Evolutionary conservation across 2,329 filamentous ascomycete genomes (phyloP), one percentile per base, ranked within the genome.

Genomic region (Leptographium procerum): DNA sequence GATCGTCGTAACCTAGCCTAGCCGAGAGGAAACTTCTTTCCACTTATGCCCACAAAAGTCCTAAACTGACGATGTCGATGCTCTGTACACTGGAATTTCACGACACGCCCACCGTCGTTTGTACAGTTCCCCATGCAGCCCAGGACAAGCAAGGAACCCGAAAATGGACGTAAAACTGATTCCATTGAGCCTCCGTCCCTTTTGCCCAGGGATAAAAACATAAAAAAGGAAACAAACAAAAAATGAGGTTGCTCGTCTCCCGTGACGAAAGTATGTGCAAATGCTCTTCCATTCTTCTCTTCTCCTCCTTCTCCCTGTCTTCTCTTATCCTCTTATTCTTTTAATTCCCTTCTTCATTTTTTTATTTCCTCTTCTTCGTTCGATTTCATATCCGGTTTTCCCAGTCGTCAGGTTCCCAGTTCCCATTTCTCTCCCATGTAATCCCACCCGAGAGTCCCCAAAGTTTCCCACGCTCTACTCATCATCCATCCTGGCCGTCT

Each of bases 401-500:
- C 31, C 31, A 10, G 31, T 33, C 10, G 6, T 33, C 31, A 6
- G 10, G 31, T 33, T 5, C 10, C 31, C 31, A 33, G 52, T 34
- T 24, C 22, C 7, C n/a, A 1, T 40, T 16, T 16, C 40, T 22
- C 29, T 9, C 26, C 16, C 7, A 16, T n/a, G n/a, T n/a, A n/a
- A n/a, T n/a, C n/a, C n/a, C n/a, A n/a, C n/a, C n/a, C n/a, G n/a
- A n/a, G n/a, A n/a, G n/a, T n/a, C n/a, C n/a, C n/a, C n/a, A n/a
- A n/a, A n/a, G n/a, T n/a, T n/a, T n/a, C n/a, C 47, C 34, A 16
- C 56, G 5, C 14, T 11, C 28, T 19, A 11, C 16, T 55, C 31
- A 51, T 24, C 52, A 14, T 61, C 53, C 58, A 60, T 59, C 59
- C 47, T 28, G 22, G 54, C 19, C 48, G 36, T 47, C 48, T 72